These are phyloP conservation scores for Trichoderma parareesei DNA, from an alignment of 495 filamentous ascomycete species.

Conservation along the genomic window DNA sequence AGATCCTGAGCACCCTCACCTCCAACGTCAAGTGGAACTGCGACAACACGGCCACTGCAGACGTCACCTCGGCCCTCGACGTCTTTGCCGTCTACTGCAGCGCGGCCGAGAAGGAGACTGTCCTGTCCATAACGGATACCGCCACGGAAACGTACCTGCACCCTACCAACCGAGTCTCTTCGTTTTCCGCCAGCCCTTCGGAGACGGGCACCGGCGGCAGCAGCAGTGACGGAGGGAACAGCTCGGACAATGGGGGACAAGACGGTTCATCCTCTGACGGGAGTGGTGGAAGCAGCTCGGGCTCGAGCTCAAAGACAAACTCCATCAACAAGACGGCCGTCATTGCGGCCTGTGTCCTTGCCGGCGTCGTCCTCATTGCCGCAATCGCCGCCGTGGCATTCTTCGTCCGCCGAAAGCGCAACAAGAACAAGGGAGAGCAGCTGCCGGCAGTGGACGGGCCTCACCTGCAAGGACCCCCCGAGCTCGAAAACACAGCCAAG, in stretches of 20 bases:
- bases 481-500: background rate
- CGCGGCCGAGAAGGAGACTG: slow-evolving; percentile 32
- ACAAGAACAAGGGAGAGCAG: slow-evolving; percentile 17
- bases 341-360: slow-evolving; percentile 33
- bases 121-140: slow-evolving; percentile 31
- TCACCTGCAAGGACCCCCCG: slow-evolving; percentile 8
- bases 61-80: slow-evolving; percentile 35
- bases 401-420: slow-evolving; percentile 20
- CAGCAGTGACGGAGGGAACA: slow-evolving; percentile 13
- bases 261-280: slow-evolving; percentile 10
- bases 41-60: slow-evolving; percentile 33
- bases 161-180: background rate
- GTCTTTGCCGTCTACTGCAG: slow-evolving; percentile 41
- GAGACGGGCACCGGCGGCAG: slow-evolving; percentile 16
- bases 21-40: slow-evolving; percentile 34
- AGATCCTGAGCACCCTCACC: slow-evolving; percentile 28
- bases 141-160: slow-evolving; percentile 17
- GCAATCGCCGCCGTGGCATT: slow-evolving; percentile 27
- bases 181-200: slow-evolving; percentile 12
- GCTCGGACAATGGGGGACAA: slow-evolving; percentile 11
- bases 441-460: background rate
- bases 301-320: slow-evolving; percentile 1
- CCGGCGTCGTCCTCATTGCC: slow-evolving; percentile 25
- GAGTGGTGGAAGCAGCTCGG: slow-evolving; percentile 7
- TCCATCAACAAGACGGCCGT: slow-evolving; percentile 14